Evolutionary conservation across 306 rosid species (phyloP), one percentile per base, ranked within the genome.

Genomic region (Cucumis hystrix): DNA sequence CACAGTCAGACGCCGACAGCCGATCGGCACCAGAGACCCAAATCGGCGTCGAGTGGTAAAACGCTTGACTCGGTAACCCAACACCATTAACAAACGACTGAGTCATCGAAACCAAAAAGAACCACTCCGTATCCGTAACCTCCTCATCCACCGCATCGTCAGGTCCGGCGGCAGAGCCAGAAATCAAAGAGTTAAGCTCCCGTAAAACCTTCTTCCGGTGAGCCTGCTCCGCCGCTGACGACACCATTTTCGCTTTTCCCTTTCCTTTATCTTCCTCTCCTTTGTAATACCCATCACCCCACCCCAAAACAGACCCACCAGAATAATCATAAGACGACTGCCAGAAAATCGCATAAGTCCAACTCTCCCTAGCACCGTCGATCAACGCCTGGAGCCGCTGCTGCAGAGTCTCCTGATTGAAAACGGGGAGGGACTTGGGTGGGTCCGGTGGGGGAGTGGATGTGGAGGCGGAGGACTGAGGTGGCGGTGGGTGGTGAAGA

Each of bases 311-410:
- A 0, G 93, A 59, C 18, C 77, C 77, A 10, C 89, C 87, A 11
- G 93, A 56, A 47, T 74, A 77, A 55, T 96, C 97, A 25, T 87
- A 89, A 0, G 97, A 88, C 1, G 90, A 84, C 83, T 92, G 99
- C 99, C 99, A 94, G 88, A 95, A 95, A 51, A 95, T 95, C 12
- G 99, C 97, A 76, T 95, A 95, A 52, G 97, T 90, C 97, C 97
- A 95, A 75, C 52, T 82, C 84, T 94, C 94, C 0, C 86, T 72
- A 2, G 96, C 83, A 5, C 92, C 95, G 3, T 95, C 97, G 30
- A 95, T 95, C 7, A 95, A 66, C 0, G 96, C 86, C 70, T 89
- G 99, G 40, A 95, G 97, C 0, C 97, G 89, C 33, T 92, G 99
- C 80, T 92, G 97, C 33, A 96, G 93, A 0, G 97, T 88, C 64